Percentiles rank a stretch among this genome's conserved stretches.
These are phyloP conservation scores for Colletotrichum sp. DNA, from an alignment of 2,329 filamentous ascomycete genomes.

Conservation along the genomic window DNA sequence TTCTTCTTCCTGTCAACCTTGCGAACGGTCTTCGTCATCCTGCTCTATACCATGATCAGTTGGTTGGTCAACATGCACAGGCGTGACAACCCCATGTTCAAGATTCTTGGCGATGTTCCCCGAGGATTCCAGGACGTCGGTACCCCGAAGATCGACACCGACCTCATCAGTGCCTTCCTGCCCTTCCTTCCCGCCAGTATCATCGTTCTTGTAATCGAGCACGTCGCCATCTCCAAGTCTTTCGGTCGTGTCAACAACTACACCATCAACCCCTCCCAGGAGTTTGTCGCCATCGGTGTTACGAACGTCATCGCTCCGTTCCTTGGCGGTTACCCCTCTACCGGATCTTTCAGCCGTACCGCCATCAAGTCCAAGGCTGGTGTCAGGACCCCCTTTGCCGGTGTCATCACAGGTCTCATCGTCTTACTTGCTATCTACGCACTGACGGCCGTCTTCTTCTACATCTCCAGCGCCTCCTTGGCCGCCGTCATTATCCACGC, in stretches of 20 bases:
- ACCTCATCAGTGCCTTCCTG: conserved; percentile 72
- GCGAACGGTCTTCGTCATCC: conserved; percentile 87
- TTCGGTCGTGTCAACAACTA: conserved; percentile 98
- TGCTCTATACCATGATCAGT: conserved; percentile 91
- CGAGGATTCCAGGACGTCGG: conserved; percentile 82
- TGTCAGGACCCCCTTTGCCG: conserved; percentile 88
- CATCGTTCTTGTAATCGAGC: conserved; percentile 95
- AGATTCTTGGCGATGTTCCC: conserved; percentile 78
- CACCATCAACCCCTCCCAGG: conserved; percentile 92
- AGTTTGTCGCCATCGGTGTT: conserved; percentile 92
- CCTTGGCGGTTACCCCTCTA: conserved; percentile 89
- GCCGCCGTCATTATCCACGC: conserved; percentile 95
- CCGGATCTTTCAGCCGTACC: conserved; percentile 94
- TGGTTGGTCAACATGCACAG: conserved; percentile 80
- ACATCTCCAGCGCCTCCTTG: conserved; percentile 82
- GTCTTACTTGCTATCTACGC: conserved; percentile 92
- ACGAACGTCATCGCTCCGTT: conserved; percentile 91
- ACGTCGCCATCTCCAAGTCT: conserved; percentile 96
- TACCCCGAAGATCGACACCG: conserved; percentile 70
- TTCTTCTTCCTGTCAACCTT: conserved; percentile 94
- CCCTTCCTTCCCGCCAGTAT: conserved; percentile 81
- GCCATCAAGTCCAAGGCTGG: conserved; percentile 98
- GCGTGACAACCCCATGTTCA: conserved; percentile 69
- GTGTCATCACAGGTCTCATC: conserved; percentile 84
- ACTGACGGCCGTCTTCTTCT: conserved; percentile 88